These are phyloP conservation scores for Phytophthora rubi DNA, from an alignment of 352 stramenopile species.

Conservation along the genomic window DNA sequence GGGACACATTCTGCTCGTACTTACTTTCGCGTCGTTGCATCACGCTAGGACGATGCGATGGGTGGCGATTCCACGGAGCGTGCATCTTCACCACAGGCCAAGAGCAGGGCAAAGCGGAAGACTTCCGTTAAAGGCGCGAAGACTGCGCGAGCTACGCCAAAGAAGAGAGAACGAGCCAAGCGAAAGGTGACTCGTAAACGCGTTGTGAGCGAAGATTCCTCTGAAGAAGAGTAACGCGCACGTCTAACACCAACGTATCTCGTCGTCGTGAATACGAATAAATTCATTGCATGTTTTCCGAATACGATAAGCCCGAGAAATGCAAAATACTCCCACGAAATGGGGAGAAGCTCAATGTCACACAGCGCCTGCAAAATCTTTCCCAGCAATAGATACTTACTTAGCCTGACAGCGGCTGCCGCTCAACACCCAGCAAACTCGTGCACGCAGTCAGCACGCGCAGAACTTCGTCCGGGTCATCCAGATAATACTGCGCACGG, in stretches of 20 bases:
- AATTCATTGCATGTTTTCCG: conserved; percentile 20
- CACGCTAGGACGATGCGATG: conserved; percentile 29
- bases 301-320: conserved; percentile 4
- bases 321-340: conserved; percentile 7
- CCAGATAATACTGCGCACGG: conserved; percentile 83
- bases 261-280: conserved; percentile 4
- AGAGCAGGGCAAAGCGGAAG: conserved; percentile 39
- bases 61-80: conserved; percentile 29
- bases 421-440: conserved; percentile 50
- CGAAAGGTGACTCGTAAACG: conserved; percentile 35
- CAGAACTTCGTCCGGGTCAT: conserved; percentile 81
- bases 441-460: conserved; percentile 77
- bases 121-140: conserved; percentile 33
- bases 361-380: not conserved
- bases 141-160: conserved; percentile 19
- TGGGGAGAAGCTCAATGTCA: not conserved
- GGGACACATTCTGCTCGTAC: not conserved
- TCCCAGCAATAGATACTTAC: conserved; percentile 16
- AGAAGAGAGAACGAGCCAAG: conserved; percentile 42
- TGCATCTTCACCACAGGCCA: conserved; percentile 39
- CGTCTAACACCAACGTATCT: conserved; percentile 1
- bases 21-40: not conserved
- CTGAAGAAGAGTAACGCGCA: conserved; percentile 31
- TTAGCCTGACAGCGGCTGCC: conserved; percentile 36
- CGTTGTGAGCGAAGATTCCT: conserved; percentile 34